A percentile compares a stretch with the other conserved stretches of the same genome.
Evolutionary conservation across 108 stramenopile species (phyloP).

Genomic region (Thalassiosira profunda): DNA sequence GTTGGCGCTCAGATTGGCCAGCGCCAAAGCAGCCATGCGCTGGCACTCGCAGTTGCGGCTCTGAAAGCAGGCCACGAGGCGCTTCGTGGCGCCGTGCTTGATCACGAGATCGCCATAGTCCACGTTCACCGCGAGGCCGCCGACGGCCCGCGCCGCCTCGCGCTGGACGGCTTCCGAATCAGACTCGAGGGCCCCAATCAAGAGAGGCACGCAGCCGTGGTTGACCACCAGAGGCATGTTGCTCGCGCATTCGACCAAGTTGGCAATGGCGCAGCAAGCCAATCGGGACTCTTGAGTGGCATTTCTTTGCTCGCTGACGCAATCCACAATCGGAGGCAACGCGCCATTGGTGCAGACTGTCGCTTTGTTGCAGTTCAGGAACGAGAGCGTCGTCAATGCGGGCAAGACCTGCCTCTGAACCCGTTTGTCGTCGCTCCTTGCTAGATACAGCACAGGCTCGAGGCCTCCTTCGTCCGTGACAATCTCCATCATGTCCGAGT

Average conservation of each 20-base stretch:
- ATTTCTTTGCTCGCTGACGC: constrained; percentile 11
- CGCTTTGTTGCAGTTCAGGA: constrained; percentile 78
- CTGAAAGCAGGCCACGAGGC: constrained; percentile 64
- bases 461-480: constrained; percentile 85
- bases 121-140: constrained; percentile 84
- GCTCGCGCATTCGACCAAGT: constrained; percentile 74
- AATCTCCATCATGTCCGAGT: constrained; percentile 73
- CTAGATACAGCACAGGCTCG: constrained; percentile 85
- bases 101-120: constrained; percentile 74
- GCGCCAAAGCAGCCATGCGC: constrained; percentile 73
- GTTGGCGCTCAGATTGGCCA: constrained; percentile 73
- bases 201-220: constrained; percentile 60
- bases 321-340: constrained; percentile 66
- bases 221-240: constrained; percentile 76
- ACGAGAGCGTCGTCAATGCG: constrained; percentile 80
- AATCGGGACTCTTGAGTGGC: constrained; percentile 44
- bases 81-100: constrained; percentile 47
- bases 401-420: constrained; percentile 82
- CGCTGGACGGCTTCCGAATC: constrained; percentile 53
- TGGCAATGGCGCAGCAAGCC: constrained; percentile 86
- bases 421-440: constrained; percentile 71
- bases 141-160: constrained; percentile 81
- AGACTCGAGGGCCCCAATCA: constrained; percentile 61
- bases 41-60: constrained; percentile 53
- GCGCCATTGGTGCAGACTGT: constrained; percentile 78